A percentile compares a stretch with the other conserved stretches of the same genome.
These are phyloP conservation scores for Sporobolomyces roseus DNA, from an alignment of 768 basidiomycete genomes.

Conservation along the genomic window DNA sequence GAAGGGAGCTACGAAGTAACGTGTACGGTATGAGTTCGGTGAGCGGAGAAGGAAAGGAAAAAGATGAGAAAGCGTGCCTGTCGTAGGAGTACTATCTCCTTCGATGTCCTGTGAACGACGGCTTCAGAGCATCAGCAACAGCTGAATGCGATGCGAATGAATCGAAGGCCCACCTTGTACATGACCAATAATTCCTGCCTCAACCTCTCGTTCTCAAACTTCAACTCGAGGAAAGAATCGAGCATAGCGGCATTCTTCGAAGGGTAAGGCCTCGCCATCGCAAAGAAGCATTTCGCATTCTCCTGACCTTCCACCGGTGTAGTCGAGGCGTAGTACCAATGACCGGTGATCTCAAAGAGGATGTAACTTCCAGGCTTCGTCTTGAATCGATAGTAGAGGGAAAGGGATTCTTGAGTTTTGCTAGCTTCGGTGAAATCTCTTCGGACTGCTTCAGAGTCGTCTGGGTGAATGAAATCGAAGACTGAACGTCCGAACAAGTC, in stretches of 20 bases:
- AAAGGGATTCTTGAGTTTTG: constrained; percentile 28
- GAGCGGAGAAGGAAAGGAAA: no score
- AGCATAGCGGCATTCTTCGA: constrained; percentile 66
- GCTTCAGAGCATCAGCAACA: not conserved
- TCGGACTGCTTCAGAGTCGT: constrained; percentile 81
- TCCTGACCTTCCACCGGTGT: constrained; percentile 43
- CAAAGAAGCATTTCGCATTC: constrained; percentile 61
- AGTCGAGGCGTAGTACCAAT: constrained; percentile 35
- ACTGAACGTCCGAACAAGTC: constrained; percentile 78
- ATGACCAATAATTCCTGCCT: constrained; percentile 55
- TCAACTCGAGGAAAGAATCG: constrained; percentile 66
- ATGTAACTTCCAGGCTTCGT: constrained; percentile 28
- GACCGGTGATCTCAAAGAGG: constrained; percentile 42
- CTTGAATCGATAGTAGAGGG: constrained; percentile 43
- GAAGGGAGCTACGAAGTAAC: not conserved
- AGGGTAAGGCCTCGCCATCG: constrained; percentile 71
- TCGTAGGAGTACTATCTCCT: not conserved
- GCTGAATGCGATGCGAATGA: no score
- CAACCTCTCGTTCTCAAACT: constrained; percentile 78
- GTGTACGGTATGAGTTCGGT: not conserved
- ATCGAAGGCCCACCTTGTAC: constrained; percentile 40
- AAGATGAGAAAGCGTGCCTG: not conserved
- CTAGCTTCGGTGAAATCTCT: constrained; percentile 65
- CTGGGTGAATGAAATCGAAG: constrained; percentile 76
- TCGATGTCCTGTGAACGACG: constrained; percentile 11